phyloP scores from a whole-genome alignment of 2,329 filamentous ascomycete species.

The Didymella lethalis region DNA sequence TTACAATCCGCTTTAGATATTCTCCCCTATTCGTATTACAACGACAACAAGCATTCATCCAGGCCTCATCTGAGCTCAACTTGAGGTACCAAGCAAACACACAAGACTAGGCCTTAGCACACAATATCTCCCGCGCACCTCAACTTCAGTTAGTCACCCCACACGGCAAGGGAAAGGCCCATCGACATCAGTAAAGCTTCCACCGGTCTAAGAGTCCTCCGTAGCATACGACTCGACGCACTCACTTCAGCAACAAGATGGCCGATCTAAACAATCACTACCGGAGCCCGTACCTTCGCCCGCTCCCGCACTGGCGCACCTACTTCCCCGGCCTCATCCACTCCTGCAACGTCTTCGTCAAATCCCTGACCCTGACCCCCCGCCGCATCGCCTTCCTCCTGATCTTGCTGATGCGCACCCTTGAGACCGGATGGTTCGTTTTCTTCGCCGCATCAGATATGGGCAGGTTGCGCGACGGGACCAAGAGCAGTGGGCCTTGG shows the following conservation, averaged over 20 bases:
- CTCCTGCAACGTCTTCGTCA: not conserved
- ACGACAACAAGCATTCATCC: too few species aligned
- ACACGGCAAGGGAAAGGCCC: too few species aligned
- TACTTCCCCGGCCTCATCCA: not conserved
- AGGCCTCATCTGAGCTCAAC: too few species aligned
- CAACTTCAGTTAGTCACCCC: too few species aligned
- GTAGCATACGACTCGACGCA: not conserved
- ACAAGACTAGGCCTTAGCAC: too few species aligned
- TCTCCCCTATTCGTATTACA: not conserved
- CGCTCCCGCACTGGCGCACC: slow-evolving; percentile 5
- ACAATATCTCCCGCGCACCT: too few species aligned
- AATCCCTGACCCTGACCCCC: not conserved
- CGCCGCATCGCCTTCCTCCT: slow-evolving; percentile 4
- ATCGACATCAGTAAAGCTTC: too few species aligned
- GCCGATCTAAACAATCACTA: not conserved
- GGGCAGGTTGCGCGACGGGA: not conserved
- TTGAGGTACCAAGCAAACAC: too few species aligned
- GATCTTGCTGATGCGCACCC: not conserved
- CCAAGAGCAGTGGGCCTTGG: not conserved
- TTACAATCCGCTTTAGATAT: too few species aligned
- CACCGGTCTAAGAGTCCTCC: too few species aligned
- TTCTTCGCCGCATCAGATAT: not conserved
- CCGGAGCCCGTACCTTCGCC: not conserved
- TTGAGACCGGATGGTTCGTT: not conserved
- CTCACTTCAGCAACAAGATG: not conserved